Base-by-base conservation (phyloP, 805 yeast genomes). In the Hanseniaspora opuntiae region DNA sequence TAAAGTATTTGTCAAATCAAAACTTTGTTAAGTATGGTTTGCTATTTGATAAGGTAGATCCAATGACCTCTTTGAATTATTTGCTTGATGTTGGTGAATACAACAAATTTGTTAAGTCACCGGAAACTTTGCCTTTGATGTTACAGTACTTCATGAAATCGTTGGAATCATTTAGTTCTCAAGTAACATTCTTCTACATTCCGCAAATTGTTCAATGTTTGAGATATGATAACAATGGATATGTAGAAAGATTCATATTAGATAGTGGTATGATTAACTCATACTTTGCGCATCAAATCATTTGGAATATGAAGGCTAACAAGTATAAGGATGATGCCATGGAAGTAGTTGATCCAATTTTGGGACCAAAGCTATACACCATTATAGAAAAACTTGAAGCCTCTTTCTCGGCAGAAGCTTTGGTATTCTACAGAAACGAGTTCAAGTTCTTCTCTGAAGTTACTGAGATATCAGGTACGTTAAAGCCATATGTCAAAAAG, bases 241-340 rank as follows among this genome's bases (percentile, higher is more conserved):
- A 87, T 61, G 94, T 90, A 45, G 87, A 86, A 60, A 76, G 87
- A 60, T 86, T 85, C 63, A 88, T 93, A 58, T 69, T 90, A 54
- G 97, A 93, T 65, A 86, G 97, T 1, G 97, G 95, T 1, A 81
- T 84, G 63, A 86, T 88, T 14, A 82, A 93, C 28, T 94, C 86
- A 59, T 71, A 90, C 57, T 93, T 93, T 73, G 89, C 97, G 0
- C 99, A 93, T 67, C 99, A 93, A 68, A 89, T 93, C 58, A 87
- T 93, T 53, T 93, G 99, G 99, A 93, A 93, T 63, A 87, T 93
- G 85, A 68, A 84, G 62, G 97, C 99, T 1, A 93, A 94, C 63
- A 79, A 88, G 57, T 93, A 77, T 67, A 84, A 82, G 60, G 97
- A 86, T 63, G 97, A 90, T 60, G 96, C 90, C 10, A 82, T 87